Evolutionary conservation across 257 asterid species (phyloP).

Genomic region (Coffea canephora): DNA sequence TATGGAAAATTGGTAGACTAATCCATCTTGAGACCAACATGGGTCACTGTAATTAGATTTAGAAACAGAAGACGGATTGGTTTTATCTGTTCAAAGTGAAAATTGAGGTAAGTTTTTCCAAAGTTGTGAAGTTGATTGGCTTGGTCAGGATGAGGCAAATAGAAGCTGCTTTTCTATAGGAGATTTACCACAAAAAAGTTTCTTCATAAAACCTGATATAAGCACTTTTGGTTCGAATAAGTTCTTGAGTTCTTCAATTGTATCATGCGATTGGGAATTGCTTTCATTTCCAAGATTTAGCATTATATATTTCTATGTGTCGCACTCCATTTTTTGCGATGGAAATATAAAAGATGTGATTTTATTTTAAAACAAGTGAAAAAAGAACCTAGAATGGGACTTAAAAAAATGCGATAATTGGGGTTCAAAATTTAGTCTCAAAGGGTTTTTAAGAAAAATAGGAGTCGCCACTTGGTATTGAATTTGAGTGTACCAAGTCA

Average conservation of each 20-base stretch:
- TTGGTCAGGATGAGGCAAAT: background rate
- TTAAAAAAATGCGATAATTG: no score
- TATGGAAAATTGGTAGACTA: slow-evolving; percentile 42
- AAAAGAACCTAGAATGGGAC: no score
- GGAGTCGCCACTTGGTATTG: no score
- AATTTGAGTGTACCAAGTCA: no score
- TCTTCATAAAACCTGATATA: background rate
- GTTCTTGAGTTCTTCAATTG: slow-evolving; percentile 1
- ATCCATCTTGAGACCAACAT: slow-evolving; percentile 5
- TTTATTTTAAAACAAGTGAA: no score
- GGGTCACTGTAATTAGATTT: background rate
- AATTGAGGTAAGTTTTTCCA: background rate
- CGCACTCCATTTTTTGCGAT: no score
- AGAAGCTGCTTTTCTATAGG: background rate
- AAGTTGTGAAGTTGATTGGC: background rate
- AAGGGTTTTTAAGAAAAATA: no score
- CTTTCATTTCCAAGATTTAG: background rate
- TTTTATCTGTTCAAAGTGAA: background rate
- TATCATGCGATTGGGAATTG: background rate
- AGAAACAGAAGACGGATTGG: background rate
- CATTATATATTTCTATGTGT: no score
- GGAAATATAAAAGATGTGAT: no score
- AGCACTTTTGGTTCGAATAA: background rate
- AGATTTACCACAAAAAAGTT: background rate
- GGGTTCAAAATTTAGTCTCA: no score